These are phyloP conservation scores for Tetradesmus obliquus DNA, from an alignment of 139 green algal species.

Conservation along the genomic window DNA sequence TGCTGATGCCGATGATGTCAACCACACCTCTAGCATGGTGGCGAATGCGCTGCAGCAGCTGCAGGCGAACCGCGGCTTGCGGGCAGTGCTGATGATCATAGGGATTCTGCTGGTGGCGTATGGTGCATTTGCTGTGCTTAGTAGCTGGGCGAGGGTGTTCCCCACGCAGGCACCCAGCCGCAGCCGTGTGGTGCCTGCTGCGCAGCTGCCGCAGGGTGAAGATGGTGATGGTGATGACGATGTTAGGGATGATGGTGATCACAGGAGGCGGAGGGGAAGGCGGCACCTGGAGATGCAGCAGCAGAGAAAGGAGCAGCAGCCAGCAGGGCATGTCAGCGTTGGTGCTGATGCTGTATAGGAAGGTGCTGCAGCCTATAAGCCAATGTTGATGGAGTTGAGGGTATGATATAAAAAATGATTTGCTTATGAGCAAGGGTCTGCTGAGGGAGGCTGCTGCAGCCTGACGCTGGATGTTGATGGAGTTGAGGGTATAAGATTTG, in stretches of 20 bases:
- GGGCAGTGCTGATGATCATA: slow-evolving; percentile 17
- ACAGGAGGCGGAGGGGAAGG: neutral
- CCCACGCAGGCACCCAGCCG: neutral
- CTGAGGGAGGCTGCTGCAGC: no score
- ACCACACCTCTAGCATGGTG: slow-evolving; percentile 17
- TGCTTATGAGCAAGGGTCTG: no score
- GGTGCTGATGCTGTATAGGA: neutral
- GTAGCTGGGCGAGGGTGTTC: neutral
- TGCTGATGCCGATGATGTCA: neutral
- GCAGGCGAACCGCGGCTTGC: slow-evolving; percentile 6
- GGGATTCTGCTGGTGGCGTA: slow-evolving; percentile 28
- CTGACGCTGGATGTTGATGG: no score
- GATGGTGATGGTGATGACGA: neutral
- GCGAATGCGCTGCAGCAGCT: slow-evolving; percentile 44
- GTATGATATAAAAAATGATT: no score
- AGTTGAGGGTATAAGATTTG: no score
- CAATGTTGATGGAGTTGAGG: no score
- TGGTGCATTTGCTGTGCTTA: neutral
- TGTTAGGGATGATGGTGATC: neutral
- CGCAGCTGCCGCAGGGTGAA: neutral
- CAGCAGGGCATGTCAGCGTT: neutral
- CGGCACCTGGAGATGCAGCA: neutral
- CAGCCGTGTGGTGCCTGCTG: neutral
- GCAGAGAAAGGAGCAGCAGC: neutral
- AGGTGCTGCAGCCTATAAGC: no score